Percentiles rank a stretch among this genome's conserved stretches.
These are phyloP conservation scores for Arabidopsis arenosa DNA, from an alignment of 345 rosid genomes.

Conservation along the genomic window DNA sequence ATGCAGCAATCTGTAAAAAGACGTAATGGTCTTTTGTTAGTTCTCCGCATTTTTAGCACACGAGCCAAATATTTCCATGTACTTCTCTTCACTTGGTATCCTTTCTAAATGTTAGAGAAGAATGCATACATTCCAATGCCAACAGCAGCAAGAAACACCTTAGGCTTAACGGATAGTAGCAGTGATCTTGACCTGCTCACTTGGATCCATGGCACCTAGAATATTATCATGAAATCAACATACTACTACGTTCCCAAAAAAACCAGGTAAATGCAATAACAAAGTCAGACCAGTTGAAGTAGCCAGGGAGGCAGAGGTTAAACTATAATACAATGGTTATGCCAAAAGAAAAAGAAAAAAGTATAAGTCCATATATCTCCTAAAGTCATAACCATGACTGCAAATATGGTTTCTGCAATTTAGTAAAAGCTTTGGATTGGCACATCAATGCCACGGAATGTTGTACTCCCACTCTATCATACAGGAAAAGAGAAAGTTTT, in stretches of 20 bases:
- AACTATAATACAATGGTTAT: background rate
- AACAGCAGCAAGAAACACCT: slow-evolving; percentile 71
- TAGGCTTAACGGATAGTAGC: slow-evolving; percentile 74
- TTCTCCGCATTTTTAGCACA: background rate
- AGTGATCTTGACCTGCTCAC: slow-evolving; percentile 88
- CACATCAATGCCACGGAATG: slow-evolving; percentile 13
- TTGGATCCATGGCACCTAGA: slow-evolving; percentile 95
- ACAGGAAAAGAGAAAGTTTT: background rate
- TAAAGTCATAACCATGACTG: slow-evolving; percentile 12
- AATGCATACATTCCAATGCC: slow-evolving; percentile 72
- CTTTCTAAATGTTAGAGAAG: slow-evolving; percentile 26
- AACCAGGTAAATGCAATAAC: slow-evolving; percentile 17
- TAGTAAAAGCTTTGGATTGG: background rate
- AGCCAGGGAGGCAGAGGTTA: background rate
- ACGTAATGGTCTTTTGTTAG: slow-evolving; percentile 27
- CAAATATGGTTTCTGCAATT: slow-evolving; percentile 1
- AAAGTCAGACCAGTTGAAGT: slow-evolving; percentile 15
- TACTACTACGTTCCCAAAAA: slow-evolving; percentile 15
- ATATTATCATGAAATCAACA: slow-evolving; percentile 37
- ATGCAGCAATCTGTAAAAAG: slow-evolving; percentile 66
- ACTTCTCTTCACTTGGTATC: slow-evolving; percentile 1
- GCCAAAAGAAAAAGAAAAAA: too few species aligned
- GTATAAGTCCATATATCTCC: background rate
- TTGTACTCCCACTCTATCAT: background rate
- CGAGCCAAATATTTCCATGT: slow-evolving; percentile 9